These are phyloP conservation scores for Artomyces pyxidatus DNA, from an alignment of 768 basidiomycete genomes.

Conservation along the genomic window DNA sequence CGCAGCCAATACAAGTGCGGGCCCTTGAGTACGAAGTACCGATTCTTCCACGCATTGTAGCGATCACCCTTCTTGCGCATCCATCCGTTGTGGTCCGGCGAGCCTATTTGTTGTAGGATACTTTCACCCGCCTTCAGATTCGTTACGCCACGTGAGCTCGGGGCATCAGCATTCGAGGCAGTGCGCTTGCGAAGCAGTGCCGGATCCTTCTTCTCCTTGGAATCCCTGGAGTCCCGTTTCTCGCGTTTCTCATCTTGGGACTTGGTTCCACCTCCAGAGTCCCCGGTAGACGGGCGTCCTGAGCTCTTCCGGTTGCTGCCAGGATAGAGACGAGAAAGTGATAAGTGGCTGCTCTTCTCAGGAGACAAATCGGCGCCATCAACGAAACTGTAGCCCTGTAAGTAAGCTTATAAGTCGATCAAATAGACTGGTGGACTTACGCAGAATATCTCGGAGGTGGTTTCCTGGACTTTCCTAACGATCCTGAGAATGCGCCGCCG, in stretches of 20 bases:
- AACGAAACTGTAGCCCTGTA: slow-evolving; percentile 25
- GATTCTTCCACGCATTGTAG: slow-evolving; percentile 86
- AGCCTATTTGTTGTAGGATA: slow-evolving; percentile 86
- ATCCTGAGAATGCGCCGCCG: slow-evolving; percentile 52
- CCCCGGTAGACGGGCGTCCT: slow-evolving; percentile 34
- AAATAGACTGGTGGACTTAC: slow-evolving; percentile 32
- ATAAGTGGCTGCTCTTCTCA: slow-evolving; percentile 29
- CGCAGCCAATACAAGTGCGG: slow-evolving; percentile 83
- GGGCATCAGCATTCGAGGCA: slow-evolving; percentile 13
- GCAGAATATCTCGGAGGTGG: slow-evolving; percentile 68
- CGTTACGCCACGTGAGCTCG: neutral
- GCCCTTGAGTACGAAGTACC: slow-evolving; percentile 92
- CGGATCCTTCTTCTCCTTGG: slow-evolving; percentile 27
- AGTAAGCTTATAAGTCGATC: slow-evolving; percentile 2
- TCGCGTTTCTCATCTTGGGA: slow-evolving; percentile 19
- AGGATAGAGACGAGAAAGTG: slow-evolving; percentile 27
- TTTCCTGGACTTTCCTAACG: slow-evolving; percentile 65
- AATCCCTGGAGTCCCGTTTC: slow-evolving; percentile 15
- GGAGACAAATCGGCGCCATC: slow-evolving; percentile 29
- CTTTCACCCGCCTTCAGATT: slow-evolving; percentile 44
- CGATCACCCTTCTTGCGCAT: slow-evolving; percentile 93
- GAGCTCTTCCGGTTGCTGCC: slow-evolving; percentile 35
- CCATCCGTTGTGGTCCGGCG: slow-evolving; percentile 86
- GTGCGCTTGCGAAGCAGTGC: slow-evolving; percentile 52
- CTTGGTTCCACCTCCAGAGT: slow-evolving; percentile 17